These are phyloP conservation scores for Coccomyxa subellipsoidea DNA, from an alignment of 163 green algal genomes.

Conservation along the genomic window DNA sequence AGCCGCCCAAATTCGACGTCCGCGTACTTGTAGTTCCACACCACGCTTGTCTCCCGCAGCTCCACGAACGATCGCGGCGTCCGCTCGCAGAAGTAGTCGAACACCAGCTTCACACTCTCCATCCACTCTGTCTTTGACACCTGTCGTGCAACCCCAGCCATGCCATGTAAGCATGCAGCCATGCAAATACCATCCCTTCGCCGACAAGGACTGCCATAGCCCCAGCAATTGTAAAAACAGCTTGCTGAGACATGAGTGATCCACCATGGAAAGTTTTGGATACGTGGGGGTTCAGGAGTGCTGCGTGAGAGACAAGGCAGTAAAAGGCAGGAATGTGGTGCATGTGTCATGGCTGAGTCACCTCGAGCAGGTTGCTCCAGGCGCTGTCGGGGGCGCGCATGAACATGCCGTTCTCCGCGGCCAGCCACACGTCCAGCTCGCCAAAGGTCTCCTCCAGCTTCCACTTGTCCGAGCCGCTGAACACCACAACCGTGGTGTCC, in stretches of 20 bases:
- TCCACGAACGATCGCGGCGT: constrained; percentile 93
- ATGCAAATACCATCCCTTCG: too few species aligned
- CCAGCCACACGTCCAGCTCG: constrained; percentile 76
- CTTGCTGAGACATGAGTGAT: too few species aligned
- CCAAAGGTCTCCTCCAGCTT: constrained; percentile 82
- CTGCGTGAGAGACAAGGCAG: too few species aligned
- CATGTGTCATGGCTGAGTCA: too few species aligned
- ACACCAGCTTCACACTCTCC: constrained; percentile 91
- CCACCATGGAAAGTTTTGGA: too few species aligned
- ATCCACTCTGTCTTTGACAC: constrained; percentile 80
- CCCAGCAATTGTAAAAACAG: too few species aligned
- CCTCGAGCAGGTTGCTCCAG: neutral
- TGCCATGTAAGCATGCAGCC: constrained; percentile 53
- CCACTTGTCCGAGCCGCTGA: constrained; percentile 75
- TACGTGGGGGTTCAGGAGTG: too few species aligned
- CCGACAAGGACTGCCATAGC: too few species aligned
- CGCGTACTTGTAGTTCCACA: constrained; percentile 99
- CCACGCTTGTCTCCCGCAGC: constrained; percentile 81
- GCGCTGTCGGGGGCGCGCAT: neutral
- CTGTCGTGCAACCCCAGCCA: too few species aligned
- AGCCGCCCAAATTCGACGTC: constrained; percentile 88
- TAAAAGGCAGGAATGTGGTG: too few species aligned
- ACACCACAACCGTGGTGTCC: constrained; percentile 80
- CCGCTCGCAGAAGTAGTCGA: constrained; percentile 99
- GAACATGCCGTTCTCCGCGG: constrained; percentile 24